phyloP scores from a whole-genome alignment of 1,284 basidiomycete species.

The Schizophyllum commune region DNA sequence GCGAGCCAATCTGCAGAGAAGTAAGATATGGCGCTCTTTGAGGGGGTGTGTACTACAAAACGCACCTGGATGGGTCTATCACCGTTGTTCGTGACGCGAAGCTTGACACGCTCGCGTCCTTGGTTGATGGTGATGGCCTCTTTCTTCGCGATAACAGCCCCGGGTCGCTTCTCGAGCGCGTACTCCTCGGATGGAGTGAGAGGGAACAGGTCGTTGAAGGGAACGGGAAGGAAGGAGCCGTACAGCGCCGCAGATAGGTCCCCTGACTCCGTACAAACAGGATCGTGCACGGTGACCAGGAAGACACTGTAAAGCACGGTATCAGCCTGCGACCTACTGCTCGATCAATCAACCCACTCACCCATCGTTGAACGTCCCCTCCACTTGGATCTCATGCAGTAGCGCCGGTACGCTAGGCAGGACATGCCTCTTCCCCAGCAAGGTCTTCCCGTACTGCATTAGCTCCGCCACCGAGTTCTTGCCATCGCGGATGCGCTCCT shows the following conservation, averaged over 20 bases:
- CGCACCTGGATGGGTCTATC: slow-evolving; percentile 89
- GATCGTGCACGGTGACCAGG: slow-evolving; percentile 91
- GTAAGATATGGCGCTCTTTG: slow-evolving; percentile 4
- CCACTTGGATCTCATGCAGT: slow-evolving; percentile 83
- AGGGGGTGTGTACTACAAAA: slow-evolving; percentile 4
- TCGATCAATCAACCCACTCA: slow-evolving; percentile 25
- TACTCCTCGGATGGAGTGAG: slow-evolving; percentile 39
- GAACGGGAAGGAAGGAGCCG: slow-evolving; percentile 87
- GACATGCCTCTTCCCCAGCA: slow-evolving; percentile 91
- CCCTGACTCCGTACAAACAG: slow-evolving; percentile 80
- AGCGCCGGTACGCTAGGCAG: slow-evolving; percentile 63
- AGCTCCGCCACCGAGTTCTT: slow-evolving; percentile 80
- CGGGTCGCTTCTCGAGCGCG: slow-evolving; percentile 53
- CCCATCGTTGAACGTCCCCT: slow-evolving; percentile 86
- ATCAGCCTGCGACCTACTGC: slow-evolving; percentile 3
- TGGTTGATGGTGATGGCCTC: slow-evolving; percentile 72
- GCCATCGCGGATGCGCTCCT: slow-evolving; percentile 95
- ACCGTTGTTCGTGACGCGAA: slow-evolving; percentile 88
- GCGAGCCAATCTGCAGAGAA: slow-evolving; percentile 68
- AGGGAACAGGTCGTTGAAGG: slow-evolving; percentile 60
- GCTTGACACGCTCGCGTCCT: slow-evolving; percentile 57
- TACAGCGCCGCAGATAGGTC: slow-evolving; percentile 80
- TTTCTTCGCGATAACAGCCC: slow-evolving; percentile 65
- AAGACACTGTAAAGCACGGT: slow-evolving; percentile 57
- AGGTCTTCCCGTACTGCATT: slow-evolving; percentile 86